A percentile compares a stretch with the other conserved stretches of the same genome.
These are phyloP conservation scores for Yamadazyma dushanensis DNA, from an alignment of 1,139 yeast species.

Conservation along the genomic window DNA sequence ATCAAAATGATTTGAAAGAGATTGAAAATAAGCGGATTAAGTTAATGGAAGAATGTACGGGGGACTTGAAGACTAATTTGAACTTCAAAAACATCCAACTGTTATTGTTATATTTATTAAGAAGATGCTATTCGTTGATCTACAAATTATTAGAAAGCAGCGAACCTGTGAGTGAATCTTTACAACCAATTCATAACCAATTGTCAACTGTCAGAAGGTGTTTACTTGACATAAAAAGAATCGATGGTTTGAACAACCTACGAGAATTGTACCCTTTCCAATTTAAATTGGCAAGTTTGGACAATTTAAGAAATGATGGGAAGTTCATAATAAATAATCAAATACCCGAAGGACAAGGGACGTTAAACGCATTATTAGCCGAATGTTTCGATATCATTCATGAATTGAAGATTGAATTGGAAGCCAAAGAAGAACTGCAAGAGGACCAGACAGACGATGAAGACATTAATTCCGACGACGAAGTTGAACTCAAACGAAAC, in stretches of 20 bases:
- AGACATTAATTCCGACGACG: slow-evolving; percentile 36
- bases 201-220: slow-evolving; percentile 88
- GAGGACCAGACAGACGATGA: slow-evolving; percentile 25
- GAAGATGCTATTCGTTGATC: slow-evolving; percentile 87
- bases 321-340: slow-evolving; percentile 84
- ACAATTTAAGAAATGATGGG: slow-evolving; percentile 84
- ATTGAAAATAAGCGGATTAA: slow-evolving; percentile 70
- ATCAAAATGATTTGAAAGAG: slow-evolving; percentile 68
- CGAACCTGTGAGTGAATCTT: slow-evolving; percentile 92
- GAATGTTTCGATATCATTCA: slow-evolving; percentile 93
- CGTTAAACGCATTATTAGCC: slow-evolving; percentile 82
- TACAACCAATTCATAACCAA: slow-evolving; percentile 92
- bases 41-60: slow-evolving; percentile 13
- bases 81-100: slow-evolving; percentile 50
- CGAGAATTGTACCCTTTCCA: slow-evolving; percentile 95
- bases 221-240: slow-evolving; percentile 80
- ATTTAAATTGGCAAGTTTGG: slow-evolving; percentile 87
- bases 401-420: slow-evolving; percentile 85
- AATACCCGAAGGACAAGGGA: slow-evolving; percentile 96
- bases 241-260: slow-evolving; percentile 84
- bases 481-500: slow-evolving; percentile 47
- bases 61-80: slow-evolving; percentile 13
- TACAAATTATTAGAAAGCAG: slow-evolving; percentile 87
- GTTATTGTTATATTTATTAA: slow-evolving; percentile 70
- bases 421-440: slow-evolving; percentile 56